phyloP scores from a whole-genome alignment of 768 basidiomycete genomes.

The Russula abietina region DNA sequence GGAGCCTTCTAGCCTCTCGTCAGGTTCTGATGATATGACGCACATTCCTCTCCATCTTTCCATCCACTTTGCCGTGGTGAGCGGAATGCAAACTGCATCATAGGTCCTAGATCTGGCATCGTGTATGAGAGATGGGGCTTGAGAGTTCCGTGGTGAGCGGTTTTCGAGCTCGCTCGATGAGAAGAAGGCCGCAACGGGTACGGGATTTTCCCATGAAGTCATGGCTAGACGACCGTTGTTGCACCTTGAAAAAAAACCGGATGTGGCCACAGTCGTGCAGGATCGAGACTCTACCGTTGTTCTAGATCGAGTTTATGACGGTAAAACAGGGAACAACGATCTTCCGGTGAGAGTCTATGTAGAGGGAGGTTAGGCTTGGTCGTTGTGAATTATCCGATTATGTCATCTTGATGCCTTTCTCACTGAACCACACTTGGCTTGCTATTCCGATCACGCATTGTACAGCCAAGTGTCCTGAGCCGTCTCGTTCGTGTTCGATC shows the following conservation, averaged over 20 bases:
- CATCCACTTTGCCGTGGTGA: constrained; percentile 86
- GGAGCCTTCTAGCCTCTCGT: constrained; percentile 36
- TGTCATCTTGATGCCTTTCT: background rate
- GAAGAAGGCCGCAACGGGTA: constrained; percentile 20
- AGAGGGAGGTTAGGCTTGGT: too few species aligned
- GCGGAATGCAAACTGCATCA: constrained; percentile 69
- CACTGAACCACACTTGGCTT: background rate
- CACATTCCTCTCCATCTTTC: constrained; percentile 89
- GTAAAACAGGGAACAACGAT: background rate
- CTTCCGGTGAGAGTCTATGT: background rate
- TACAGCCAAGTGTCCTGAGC: background rate
- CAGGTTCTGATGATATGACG: constrained; percentile 47
- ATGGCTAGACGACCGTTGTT: constrained; percentile 20
- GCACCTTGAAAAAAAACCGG: background rate
- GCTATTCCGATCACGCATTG: too few species aligned
- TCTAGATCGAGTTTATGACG: constrained; percentile 12
- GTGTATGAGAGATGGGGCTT: constrained; percentile 38
- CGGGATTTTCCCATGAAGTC: constrained; percentile 30
- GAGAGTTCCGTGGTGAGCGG: constrained; percentile 13
- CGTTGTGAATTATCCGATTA: too few species aligned
- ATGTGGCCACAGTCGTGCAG: background rate
- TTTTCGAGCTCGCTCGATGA: constrained; percentile 19
- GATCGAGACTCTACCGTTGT: background rate
- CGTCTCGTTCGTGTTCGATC: background rate
- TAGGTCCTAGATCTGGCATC: constrained; percentile 64